These are phyloP conservation scores for Xylariaceae sp. DNA, from an alignment of 2,329 filamentous ascomycete species.

Conservation along the genomic window DNA sequence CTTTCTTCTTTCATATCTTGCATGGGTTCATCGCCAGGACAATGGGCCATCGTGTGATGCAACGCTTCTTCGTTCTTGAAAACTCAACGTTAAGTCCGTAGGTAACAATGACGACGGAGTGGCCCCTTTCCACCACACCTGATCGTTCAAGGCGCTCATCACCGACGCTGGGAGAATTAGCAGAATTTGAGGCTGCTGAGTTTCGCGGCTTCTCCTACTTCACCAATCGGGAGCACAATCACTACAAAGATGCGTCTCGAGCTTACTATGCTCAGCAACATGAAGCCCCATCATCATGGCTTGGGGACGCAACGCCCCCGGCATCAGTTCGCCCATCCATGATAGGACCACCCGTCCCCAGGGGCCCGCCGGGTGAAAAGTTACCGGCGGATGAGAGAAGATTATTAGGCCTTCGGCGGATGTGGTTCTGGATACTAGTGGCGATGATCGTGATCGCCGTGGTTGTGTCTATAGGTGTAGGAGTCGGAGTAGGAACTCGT, in stretches of 20 bases:
- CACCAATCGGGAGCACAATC: slow-evolving; percentile 31
- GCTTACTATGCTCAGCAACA: slow-evolving; percentile 25
- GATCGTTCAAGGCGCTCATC: slow-evolving; percentile 17
- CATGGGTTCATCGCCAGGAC: neutral
- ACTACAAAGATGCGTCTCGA: slow-evolving; percentile 27
- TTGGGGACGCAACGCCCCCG: slow-evolving; percentile 31
- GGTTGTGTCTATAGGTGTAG: slow-evolving; percentile 32
- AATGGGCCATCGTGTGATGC: slow-evolving; percentile 21
- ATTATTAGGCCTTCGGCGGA: slow-evolving; percentile 30
- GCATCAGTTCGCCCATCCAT: slow-evolving; percentile 21
- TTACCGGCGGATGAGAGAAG: slow-evolving; percentile 15
- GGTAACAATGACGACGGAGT: slow-evolving; percentile 23
- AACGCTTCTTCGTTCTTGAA: neutral
- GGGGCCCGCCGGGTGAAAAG: slow-evolving; percentile 1
- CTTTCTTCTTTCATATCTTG: slow-evolving; percentile 12
- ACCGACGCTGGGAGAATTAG: slow-evolving; percentile 6
- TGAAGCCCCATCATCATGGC: slow-evolving; percentile 27
- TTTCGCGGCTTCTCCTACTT: slow-evolving; percentile 33
- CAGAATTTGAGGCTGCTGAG: slow-evolving; percentile 20
- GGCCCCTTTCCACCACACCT: slow-evolving; percentile 13
- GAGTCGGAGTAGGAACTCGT: slow-evolving; percentile 32
- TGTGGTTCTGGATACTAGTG: slow-evolving; percentile 35
- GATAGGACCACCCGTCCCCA: slow-evolving; percentile 5
- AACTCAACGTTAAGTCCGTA: slow-evolving; percentile 12
- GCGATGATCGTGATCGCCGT: slow-evolving; percentile 30